Evolutionary conservation across 2,329 filamentous ascomycete genomes (phyloP), one percentile per base, ranked within the genome.

Genomic region (Rhexocercosporidium sp.): DNA sequence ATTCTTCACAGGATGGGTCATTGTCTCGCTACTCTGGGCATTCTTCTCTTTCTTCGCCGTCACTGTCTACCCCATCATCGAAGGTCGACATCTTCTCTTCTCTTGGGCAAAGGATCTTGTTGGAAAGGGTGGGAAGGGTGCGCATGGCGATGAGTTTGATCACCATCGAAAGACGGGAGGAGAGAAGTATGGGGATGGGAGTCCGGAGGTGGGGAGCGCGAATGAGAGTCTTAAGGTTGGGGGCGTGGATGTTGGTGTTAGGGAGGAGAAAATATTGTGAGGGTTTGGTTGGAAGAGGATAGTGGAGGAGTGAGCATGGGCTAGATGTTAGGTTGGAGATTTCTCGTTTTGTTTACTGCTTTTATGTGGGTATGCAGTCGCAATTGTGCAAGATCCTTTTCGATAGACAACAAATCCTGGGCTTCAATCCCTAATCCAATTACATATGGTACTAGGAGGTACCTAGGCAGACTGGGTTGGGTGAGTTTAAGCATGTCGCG

Each of bases 1-100:
- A 3, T 65, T 65, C 54, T 65, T 65, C 41, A 65, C 62, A 3
- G 62, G 62, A 14, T 65, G 62, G 62, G 62, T 65, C 12, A 65
- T 65, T 20, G 62, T 65, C 22, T 65, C 62, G 14, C 53, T 65
- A 2, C 54, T 65, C n/a, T 65, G 62, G 62, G 62, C 62, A 3
- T 59, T 59, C 31, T 65, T 65, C 53, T 65, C 62, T 14, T 65
- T 65, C 54, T 65, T 65, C 41, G 49, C 39, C 29, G 62, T 65
- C n/a, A 65, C 62, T 6, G 25, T 65, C 53, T 65, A 46, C 27
- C 62, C 62, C 0, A 65, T 65, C 22, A 65, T 59, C 27, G 62
- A 65, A 53, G 62, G 54, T 8, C 53, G 62, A 22, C 62, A 65
- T 31, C 44, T 65, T 2, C 62, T 65, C 8, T 31, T 46, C 22